Percentiles rank a stretch among this genome's conserved stretches.
phyloP scores from a whole-genome alignment of 2,329 filamentous ascomycete species.

The Aspergillus quadrilineatus region DNA sequence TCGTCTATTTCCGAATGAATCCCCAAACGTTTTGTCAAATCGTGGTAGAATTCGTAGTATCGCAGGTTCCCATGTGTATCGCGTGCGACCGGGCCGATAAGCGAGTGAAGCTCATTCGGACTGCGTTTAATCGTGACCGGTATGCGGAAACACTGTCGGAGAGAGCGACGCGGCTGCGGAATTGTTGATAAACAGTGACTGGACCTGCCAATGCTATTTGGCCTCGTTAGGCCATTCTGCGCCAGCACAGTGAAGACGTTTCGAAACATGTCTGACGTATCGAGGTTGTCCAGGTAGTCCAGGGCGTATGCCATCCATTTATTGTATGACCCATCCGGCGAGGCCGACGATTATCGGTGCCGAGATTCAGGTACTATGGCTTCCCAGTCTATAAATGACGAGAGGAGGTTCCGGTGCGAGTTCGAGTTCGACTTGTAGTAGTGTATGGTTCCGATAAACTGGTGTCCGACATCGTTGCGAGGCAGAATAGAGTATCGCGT shows the following conservation, averaged over 20 bases:
- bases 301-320: not conserved
- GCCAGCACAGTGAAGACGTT: constrained; percentile 19
- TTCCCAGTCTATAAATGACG: not conserved
- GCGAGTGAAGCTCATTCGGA: not conserved
- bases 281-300: not conserved
- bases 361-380: not conserved
- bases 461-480: not conserved
- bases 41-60: not conserved
- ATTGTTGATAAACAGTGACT: not conserved
- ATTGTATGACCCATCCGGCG: not conserved
- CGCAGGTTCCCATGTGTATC: not conserved
- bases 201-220: not conserved
- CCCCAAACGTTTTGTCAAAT: not conserved
- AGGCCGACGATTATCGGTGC: not conserved
- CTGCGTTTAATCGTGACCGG: not conserved
- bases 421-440: not conserved
- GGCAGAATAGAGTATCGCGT: not conserved
- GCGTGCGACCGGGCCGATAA: not conserved
- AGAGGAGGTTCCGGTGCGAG: not conserved
- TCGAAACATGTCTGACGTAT: constrained; percentile 5
- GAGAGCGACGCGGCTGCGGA: not conserved
- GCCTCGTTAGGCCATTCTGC: constrained; percentile 11
- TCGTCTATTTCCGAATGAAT: not conserved
- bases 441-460: not conserved
- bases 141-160: not conserved